phyloP scores from a whole-genome alignment of 257 asterid species.

The Primulina tabacum region DNA sequence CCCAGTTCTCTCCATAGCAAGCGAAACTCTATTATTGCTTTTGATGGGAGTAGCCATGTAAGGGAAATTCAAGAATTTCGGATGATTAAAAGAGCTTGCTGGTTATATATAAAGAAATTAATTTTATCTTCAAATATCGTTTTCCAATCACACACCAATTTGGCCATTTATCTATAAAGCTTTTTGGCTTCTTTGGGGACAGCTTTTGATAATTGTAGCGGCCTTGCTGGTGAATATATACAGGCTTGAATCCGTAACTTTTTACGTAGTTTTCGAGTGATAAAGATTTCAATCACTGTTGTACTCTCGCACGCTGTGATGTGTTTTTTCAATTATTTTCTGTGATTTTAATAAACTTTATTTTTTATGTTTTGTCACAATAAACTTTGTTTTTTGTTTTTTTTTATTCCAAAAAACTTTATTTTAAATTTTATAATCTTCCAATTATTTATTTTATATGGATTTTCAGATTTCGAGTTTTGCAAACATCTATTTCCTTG shows the following conservation, averaged over 20 bases:
- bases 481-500: too few species aligned
- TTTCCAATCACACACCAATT: not conserved
- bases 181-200: not conserved
- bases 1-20: constrained; percentile 7
- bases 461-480: too few species aligned
- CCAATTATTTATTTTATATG: too few species aligned
- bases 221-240: not conserved
- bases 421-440: too few species aligned
- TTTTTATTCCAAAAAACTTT: too few species aligned
- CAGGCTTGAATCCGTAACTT: not conserved
- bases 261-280: not conserved
- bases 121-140: not conserved
- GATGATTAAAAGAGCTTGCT: not conserved
- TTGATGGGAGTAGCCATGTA: not conserved
- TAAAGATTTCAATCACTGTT: not conserved
- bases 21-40: not conserved
- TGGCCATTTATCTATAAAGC: not conserved
- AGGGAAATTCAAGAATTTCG: not conserved
- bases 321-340: too few species aligned
- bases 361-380: too few species aligned
- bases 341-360: too few species aligned
- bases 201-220: not conserved
- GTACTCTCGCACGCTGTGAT: not conserved
- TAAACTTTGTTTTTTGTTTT: too few species aligned
- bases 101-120: not conserved